These are phyloP conservation scores for Xenoacremonium recifei DNA, from an alignment of 2,329 filamentous ascomycete genomes.

Conservation along the genomic window DNA sequence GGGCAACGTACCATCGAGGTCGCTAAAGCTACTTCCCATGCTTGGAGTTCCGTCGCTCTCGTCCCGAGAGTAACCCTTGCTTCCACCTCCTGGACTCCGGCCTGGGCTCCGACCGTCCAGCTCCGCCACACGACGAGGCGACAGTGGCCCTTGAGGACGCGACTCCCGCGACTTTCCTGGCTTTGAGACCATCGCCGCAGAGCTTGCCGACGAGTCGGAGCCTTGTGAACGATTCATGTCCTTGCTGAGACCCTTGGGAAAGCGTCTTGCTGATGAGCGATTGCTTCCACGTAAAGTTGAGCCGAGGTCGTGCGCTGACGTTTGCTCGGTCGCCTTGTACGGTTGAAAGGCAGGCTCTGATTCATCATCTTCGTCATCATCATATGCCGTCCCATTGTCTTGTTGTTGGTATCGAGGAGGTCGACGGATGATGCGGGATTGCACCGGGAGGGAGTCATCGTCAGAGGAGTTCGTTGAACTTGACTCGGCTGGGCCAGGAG, in stretches of 20 bases:
- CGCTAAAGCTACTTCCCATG: slow-evolving; percentile 84
- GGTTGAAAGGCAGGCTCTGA: slow-evolving; percentile 56
- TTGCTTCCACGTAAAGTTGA: slow-evolving; percentile 52
- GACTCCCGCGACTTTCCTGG: slow-evolving; percentile 31
- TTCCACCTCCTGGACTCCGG: slow-evolving; percentile 48
- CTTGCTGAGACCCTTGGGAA: slow-evolving; percentile 28
- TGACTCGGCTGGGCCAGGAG: slow-evolving; percentile 36
- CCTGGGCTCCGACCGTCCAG: slow-evolving; percentile 52
- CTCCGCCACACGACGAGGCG: slow-evolving; percentile 59
- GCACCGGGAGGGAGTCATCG: slow-evolving; percentile 51
- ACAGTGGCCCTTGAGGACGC: slow-evolving; percentile 46
- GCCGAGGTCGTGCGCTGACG: slow-evolving; percentile 44
- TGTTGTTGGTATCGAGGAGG: slow-evolving; percentile 50
- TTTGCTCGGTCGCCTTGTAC: slow-evolving; percentile 37
- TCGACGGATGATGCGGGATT: slow-evolving; percentile 60
- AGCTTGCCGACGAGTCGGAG: slow-evolving; percentile 62
- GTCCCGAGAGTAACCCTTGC: slow-evolving; percentile 53
- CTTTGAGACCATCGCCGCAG: slow-evolving; percentile 39
- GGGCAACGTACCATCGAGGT: slow-evolving; percentile 64
- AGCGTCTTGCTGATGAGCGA: slow-evolving; percentile 31
- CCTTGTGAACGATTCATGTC: slow-evolving; percentile 50
- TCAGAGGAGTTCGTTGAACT: slow-evolving; percentile 42
- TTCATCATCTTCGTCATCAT: slow-evolving; percentile 56
- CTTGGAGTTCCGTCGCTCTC: slow-evolving; percentile 73
- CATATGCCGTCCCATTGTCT: slow-evolving; percentile 36